phyloP scores from a whole-genome alignment of 2,329 filamentous ascomycete genomes.

The Xylaria digitata region DNA sequence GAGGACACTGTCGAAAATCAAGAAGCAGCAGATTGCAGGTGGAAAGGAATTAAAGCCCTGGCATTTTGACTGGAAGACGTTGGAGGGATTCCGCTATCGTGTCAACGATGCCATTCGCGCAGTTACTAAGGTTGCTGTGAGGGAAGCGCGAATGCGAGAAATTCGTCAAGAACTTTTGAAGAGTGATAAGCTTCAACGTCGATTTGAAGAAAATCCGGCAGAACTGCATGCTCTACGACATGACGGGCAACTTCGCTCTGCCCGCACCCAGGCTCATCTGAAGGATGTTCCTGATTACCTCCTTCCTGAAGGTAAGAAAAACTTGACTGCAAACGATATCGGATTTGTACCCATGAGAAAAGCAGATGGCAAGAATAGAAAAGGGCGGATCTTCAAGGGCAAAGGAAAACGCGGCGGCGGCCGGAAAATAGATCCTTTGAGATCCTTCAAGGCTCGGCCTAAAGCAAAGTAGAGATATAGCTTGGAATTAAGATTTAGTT shows the following conservation, averaged over 20 bases:
- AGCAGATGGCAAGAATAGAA: constrained; percentile 61
- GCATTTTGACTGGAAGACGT: constrained; percentile 92
- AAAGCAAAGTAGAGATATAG: constrained; percentile 52
- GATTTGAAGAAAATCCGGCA: constrained; percentile 96
- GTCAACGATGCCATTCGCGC: constrained; percentile 92
- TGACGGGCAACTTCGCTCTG: constrained; percentile 86
- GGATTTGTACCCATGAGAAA: constrained; percentile 80
- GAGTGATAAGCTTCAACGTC: constrained; percentile 91
- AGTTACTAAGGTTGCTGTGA: constrained; percentile 86
- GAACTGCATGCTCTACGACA: constrained; percentile 90
- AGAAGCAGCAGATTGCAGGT: constrained; percentile 79
- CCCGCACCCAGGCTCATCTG: constrained; percentile 82
- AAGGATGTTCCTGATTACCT: constrained; percentile 96
- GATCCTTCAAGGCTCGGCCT: constrained; percentile 80
- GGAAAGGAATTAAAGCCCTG: constrained; percentile 89
- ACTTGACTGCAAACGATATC: constrained; percentile 71
- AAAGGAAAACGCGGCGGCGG: constrained; percentile 64
- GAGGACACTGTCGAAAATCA: constrained; percentile 82
- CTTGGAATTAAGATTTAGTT: constrained; percentile 18
- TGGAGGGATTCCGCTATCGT: constrained; percentile 94
- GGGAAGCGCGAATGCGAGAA: constrained; percentile 39
- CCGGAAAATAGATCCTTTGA: constrained; percentile 85
- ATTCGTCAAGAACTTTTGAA: constrained; percentile 60
- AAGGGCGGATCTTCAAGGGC: constrained; percentile 57
- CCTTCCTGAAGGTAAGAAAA: constrained; percentile 82